Conservation (phyloP, 192 early-diverging fungal genomes). For the Lobosporangium transversale region DNA sequence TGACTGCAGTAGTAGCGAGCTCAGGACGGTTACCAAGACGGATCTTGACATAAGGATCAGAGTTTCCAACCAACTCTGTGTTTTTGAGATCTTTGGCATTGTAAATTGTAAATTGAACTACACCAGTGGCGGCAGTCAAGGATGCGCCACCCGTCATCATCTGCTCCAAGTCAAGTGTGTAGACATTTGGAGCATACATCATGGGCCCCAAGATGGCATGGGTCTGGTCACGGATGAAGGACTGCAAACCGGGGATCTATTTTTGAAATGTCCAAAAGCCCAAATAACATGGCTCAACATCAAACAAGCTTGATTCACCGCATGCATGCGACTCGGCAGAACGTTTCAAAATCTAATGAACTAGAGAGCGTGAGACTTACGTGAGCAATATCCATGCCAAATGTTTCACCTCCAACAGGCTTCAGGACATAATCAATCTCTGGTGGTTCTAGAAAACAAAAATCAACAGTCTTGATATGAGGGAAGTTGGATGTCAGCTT, state of each 20-base stretch:
- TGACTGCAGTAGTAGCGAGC: constrained; percentile 67
- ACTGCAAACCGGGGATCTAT: constrained; percentile 83
- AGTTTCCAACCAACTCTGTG: constrained; percentile 85
- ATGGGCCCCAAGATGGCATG: constrained; percentile 79
- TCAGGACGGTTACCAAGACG: constrained; percentile 76
- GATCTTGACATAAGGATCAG: constrained; percentile 89
- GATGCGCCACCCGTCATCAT: constrained; percentile 73
- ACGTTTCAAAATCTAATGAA: no score
- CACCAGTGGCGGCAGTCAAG: constrained; percentile 81
- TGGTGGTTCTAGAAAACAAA: constrained; percentile 88
- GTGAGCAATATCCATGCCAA: constrained; percentile 89
- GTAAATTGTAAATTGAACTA: constrained; percentile 82
- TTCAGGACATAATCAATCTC: constrained; percentile 89
- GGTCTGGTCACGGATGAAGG: constrained; percentile 78
- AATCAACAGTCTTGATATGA: constrained; percentile 84
- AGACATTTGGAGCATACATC: constrained; percentile 88
- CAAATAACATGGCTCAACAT: constrained; percentile 2
- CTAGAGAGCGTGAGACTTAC: constrained; percentile 48
- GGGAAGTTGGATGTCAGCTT: constrained; percentile 90
- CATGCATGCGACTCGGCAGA: not conserved
- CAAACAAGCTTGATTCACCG: not conserved
- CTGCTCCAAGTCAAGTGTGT: constrained; percentile 80
- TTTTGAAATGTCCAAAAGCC: constrained; percentile 1
- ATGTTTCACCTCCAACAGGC: constrained; percentile 86
- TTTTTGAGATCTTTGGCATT: constrained; percentile 87